Evolutionary conservation across 495 filamentous ascomycete species (phyloP).

Genomic region (Lasiosphaeria miniovina): DNA sequence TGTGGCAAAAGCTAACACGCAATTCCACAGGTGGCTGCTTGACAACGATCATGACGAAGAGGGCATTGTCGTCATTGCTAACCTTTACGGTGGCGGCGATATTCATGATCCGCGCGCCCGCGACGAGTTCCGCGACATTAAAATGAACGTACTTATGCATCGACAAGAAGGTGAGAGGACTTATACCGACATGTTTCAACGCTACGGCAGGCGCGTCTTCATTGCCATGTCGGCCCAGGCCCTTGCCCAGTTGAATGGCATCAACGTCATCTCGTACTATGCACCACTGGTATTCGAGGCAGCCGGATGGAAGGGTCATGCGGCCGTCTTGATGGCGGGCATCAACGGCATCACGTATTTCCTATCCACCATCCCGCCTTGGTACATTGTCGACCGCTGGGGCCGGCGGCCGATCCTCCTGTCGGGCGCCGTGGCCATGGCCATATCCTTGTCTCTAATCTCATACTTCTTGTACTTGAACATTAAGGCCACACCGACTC

Average conservation of each 20-base stretch:
- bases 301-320: constrained; percentile 85
- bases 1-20: constrained; percentile 10
- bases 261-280: constrained; percentile 99
- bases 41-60: constrained; percentile 99
- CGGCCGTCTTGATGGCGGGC: constrained; percentile 94
- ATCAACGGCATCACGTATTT: constrained; percentile 94
- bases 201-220: constrained; percentile 87
- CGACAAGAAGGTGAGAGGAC: constrained; percentile 92
- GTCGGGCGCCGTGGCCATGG: constrained; percentile 87
- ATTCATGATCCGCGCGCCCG: constrained; percentile 86
- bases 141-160: constrained; percentile 91
- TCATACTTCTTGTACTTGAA: constrained; percentile 96
- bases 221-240: constrained; percentile 99
- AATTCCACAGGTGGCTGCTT: constrained; percentile 72
- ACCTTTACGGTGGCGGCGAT: constrained; percentile 93
- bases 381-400: constrained; percentile 95
- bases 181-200: constrained; percentile 90
- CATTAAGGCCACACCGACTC: constrained; percentile 65
- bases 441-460: constrained; percentile 82
- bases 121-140: constrained; percentile 96
- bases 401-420: constrained; percentile 87
- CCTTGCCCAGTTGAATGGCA: constrained; percentile 93
- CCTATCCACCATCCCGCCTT: constrained; percentile 86
- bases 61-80: constrained; percentile 95
- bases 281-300: constrained; percentile 95